A percentile compares a stretch with the other conserved stretches of the same genome.
Evolutionary conservation across 768 basidiomycete genomes (phyloP).

Genomic region (Russula griseocarnosa): DNA sequence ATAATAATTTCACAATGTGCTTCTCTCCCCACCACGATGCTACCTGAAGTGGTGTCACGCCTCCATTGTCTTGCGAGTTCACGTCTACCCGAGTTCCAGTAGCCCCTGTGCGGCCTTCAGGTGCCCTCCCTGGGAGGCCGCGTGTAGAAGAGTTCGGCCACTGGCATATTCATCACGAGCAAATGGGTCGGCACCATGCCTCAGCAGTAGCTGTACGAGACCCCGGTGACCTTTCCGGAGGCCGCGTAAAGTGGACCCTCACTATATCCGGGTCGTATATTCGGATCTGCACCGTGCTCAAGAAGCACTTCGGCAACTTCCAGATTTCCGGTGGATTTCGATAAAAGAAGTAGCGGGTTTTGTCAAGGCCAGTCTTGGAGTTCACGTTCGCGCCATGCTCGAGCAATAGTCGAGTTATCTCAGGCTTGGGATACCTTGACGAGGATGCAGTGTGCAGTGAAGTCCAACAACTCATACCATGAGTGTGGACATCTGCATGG

Average conservation of each 20-base stretch:
- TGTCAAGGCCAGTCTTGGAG: fast-evolving
- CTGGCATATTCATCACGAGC: not conserved
- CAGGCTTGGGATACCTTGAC: too few relatives aligned
- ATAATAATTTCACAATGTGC: not conserved
- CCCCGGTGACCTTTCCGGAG: not conserved
- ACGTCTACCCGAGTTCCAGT: not conserved
- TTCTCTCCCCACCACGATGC: not conserved
- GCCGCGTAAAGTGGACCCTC: not conserved
- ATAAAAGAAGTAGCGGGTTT: not conserved
- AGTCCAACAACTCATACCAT: not conserved
- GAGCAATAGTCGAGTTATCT: not conserved
- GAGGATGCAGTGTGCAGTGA: not conserved
- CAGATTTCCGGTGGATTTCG: not conserved
- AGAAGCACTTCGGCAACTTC: not conserved
- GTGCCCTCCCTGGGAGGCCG: not conserved
- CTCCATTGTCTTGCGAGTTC: not conserved
- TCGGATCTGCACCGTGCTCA: not conserved
- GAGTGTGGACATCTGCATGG: too few relatives aligned
- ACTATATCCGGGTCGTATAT: not conserved
- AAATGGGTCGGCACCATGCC: not conserved
- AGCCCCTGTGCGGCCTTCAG: not conserved
- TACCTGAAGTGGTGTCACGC: not conserved
- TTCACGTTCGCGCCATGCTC: not conserved
- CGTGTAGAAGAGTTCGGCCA: not conserved
- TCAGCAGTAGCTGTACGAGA: not conserved